A percentile compares a stretch with the other conserved stretches of the same genome.
Conservation (phyloP, 1,284 basidiomycete genomes). For the Boletus mariae region DNA sequence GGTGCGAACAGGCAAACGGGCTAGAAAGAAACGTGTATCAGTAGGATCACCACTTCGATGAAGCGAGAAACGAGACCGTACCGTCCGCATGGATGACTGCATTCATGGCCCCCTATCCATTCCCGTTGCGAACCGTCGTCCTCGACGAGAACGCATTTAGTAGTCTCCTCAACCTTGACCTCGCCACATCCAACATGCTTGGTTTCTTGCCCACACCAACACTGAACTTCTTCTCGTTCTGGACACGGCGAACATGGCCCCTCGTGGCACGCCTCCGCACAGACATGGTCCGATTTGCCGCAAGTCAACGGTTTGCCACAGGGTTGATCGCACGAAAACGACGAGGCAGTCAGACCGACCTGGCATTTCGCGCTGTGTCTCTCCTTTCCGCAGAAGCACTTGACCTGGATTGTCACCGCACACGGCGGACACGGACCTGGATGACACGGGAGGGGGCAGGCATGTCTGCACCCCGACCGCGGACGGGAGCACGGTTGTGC, state of each 20-base stretch:
- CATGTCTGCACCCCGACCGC: constrained; percentile 62
- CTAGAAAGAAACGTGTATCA: constrained; percentile 33
- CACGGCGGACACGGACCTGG: constrained; percentile 81
- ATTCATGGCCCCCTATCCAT: constrained; percentile 74
- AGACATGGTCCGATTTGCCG: constrained; percentile 59
- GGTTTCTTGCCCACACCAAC: constrained; percentile 75
- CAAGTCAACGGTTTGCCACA: constrained; percentile 63
- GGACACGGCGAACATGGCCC: constrained; percentile 67
- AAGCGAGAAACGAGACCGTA: constrained; percentile 24
- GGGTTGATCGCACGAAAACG: constrained; percentile 51
- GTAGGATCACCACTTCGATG: background rate
- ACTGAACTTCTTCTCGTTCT: constrained; percentile 51
- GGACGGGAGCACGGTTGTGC: constrained; percentile 70
- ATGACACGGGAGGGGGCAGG: constrained; percentile 70
- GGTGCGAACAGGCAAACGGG: constrained; percentile 72
- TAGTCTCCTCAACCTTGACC: constrained; percentile 32
- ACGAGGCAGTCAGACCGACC: constrained; percentile 27
- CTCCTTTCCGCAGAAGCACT: constrained; percentile 68
- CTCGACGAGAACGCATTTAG: constrained; percentile 12
- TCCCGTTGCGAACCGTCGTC: constrained; percentile 30
- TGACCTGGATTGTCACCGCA: constrained; percentile 45
- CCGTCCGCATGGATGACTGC: constrained; percentile 61
- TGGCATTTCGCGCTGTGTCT: constrained; percentile 65
- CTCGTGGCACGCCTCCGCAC: constrained; percentile 64
- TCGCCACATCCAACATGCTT: constrained; percentile 67